A percentile compares a stretch with the other conserved stretches of the same genome.
Conservation (phyloP, 371 early-diverging fungal species). For the Mucor circinelloides region DNA sequence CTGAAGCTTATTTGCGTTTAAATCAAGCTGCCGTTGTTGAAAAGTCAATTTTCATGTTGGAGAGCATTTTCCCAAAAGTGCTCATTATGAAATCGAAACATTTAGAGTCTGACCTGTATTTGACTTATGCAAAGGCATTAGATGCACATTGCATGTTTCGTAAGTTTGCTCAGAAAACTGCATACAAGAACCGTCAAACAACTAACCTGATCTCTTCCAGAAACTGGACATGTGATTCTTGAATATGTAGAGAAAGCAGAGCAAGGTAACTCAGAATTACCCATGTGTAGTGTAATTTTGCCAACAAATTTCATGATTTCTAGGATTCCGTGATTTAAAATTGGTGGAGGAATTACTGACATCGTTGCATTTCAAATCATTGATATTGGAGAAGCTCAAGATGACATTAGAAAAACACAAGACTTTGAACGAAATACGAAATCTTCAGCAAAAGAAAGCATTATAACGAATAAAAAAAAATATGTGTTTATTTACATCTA, state of each 20-base stretch:
- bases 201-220: background rate
- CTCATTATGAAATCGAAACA: slow-evolving; percentile 18
- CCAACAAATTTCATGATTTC: too few relatives aligned
- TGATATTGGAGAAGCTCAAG: background rate
- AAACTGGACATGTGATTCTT: background rate
- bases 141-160: background rate
- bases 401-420: background rate
- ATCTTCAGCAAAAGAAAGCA: background rate
- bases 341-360: background rate
- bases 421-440: background rate
- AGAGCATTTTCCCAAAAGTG: slow-evolving; percentile 23
- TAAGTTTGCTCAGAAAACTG: background rate
- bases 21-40: background rate
- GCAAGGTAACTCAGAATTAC: background rate
- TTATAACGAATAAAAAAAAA: background rate
- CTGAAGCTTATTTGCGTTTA: slow-evolving; percentile 15
- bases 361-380: background rate
- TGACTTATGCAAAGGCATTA: slow-evolving; percentile 17
- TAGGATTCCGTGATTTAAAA: slow-evolving; percentile 6
- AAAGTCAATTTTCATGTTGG: slow-evolving; percentile 15
- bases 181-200: background rate
- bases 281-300: too few relatives aligned
- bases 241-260: slow-evolving; percentile 11
- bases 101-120: slow-evolving; percentile 21
- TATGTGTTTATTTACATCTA: slow-evolving; percentile 5